Conservation (phyloP, 805 yeast genomes). For the Metschnikowia amazonensis region DNA sequence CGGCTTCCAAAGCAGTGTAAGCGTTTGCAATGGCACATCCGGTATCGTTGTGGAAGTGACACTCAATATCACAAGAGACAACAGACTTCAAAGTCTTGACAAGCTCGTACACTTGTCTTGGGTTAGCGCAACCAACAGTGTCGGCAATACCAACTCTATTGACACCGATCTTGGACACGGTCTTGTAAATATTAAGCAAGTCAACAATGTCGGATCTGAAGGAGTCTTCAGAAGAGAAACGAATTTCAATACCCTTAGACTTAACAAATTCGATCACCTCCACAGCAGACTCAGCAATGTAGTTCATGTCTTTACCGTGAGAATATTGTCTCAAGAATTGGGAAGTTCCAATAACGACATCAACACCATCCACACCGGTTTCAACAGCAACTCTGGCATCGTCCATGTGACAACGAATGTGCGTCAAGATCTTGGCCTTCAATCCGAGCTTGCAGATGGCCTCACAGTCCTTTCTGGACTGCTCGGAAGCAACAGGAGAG, state of each 20-base stretch:
- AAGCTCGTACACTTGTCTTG: conserved; percentile 59
- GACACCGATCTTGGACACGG: conserved; percentile 60
- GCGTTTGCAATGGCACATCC: conserved; percentile 65
- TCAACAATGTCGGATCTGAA: conserved; percentile 60
- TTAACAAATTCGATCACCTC: conserved; percentile 60
- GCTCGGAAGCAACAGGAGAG: conserved; percentile 58
- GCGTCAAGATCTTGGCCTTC: conserved; percentile 56
- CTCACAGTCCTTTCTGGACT: conserved; percentile 54
- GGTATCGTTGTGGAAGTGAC: conserved; percentile 61
- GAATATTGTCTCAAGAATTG: conserved; percentile 53
- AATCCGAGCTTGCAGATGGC: conserved; percentile 57
- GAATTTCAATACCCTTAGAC: conserved; percentile 56
- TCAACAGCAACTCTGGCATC: conserved; percentile 59
- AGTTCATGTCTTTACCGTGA: conserved; percentile 61
- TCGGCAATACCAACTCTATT: conserved; percentile 63
- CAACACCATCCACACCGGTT: conserved; percentile 62
- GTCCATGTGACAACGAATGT: conserved; percentile 59
- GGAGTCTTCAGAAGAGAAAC: conserved; percentile 58
- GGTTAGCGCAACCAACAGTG: conserved; percentile 62
- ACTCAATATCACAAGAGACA: conserved; percentile 56
- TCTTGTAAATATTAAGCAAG: conserved; percentile 53
- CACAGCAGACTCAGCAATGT: conserved; percentile 52
- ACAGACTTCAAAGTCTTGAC: conserved; percentile 56
- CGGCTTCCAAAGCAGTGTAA: conserved; percentile 60
- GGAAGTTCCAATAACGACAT: conserved; percentile 58